Evolutionary conservation across 768 basidiomycete genomes (phyloP), one percentile per base, ranked within the genome.

Genomic region (Dioszegia aurantiaca): DNA sequence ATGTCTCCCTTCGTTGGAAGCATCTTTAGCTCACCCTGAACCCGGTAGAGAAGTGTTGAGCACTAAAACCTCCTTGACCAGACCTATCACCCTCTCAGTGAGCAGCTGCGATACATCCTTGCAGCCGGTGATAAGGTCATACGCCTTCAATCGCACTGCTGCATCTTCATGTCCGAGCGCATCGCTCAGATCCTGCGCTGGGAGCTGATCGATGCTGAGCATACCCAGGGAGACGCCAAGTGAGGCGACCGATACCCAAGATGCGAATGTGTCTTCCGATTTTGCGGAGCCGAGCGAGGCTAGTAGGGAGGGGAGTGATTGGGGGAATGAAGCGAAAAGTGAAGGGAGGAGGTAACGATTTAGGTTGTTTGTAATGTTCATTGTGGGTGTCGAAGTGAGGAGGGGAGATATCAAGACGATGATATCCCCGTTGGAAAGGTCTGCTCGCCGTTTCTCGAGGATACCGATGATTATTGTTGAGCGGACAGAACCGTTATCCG

Each of bases 191-290:
- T 53, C 55, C 17, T 55, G 19, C 27, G 9, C 21, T 11, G 69
- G 63, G 10, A 73, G 36, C 21, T 63, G 59, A 3, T 30, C 39
- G 26, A 73, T 40, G 9, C 39, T 36, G 5, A 69, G n/a, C 0
- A 56, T 39, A 5, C 58, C 60, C 4, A 42, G 37, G 16, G 64
- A 55, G 2, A 73, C 58, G 8, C 66, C 67, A 2, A 64, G 21
- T 3, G 72, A 67, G 24, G 72, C 69, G 5, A 73, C 56, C 3
- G 67, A 43, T 3, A 67, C 55, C 72, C 72, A 73, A 3, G 64
- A 55, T 1, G 69, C 23, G 56, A 72, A 61, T 5, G 27, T 19
- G 6, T 39, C 47, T 16, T 43, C 56, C 10, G 17, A n/a, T 4
- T 23, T 40, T 8, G 10, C 16, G 11, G 43, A 16, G 10, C 53